Percentiles rank a stretch among this genome's conserved stretches.
These are phyloP conservation scores for Colletotrichum plurivorum DNA, from an alignment of 2,329 filamentous ascomycete species.

Conservation along the genomic window DNA sequence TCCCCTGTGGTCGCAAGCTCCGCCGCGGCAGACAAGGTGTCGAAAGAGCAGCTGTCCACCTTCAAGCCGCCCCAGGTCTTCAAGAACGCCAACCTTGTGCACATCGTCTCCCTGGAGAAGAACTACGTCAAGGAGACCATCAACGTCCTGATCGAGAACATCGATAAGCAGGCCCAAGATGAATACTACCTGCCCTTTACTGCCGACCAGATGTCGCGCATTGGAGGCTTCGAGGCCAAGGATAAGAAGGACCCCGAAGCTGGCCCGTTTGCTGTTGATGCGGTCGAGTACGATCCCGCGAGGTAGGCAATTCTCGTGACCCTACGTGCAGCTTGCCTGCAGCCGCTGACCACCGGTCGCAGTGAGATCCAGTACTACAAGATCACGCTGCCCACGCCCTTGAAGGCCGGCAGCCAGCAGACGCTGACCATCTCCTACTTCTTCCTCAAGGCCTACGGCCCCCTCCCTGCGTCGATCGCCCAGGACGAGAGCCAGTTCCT, in stretches of 20 bases:
- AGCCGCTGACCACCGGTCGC: not conserved
- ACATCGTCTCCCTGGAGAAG: slow-evolving; percentile 93
- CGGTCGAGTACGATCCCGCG: slow-evolving; percentile 74
- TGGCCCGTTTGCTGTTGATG: slow-evolving; percentile 77
- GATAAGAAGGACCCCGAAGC: slow-evolving; percentile 86
- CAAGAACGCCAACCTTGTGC: slow-evolving; percentile 92
- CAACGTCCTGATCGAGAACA: slow-evolving; percentile 95
- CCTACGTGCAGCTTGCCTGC: too few relatives aligned
- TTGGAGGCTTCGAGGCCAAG: slow-evolving; percentile 91
- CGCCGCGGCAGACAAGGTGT: slow-evolving; percentile 56
- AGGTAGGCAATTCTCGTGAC: slow-evolving; percentile 57
- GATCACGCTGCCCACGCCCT: slow-evolving; percentile 81
- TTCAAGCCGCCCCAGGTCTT: slow-evolving; percentile 93
- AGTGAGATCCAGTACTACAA: slow-evolving; percentile 87
- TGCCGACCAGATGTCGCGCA: slow-evolving; percentile 77
- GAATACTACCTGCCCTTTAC: slow-evolving; percentile 95
- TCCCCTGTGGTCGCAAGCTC: slow-evolving; percentile 59
- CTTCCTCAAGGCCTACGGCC: slow-evolving; percentile 81
- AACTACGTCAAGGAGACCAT: slow-evolving; percentile 90
- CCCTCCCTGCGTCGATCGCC: slow-evolving; percentile 85
- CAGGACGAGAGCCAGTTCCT: slow-evolving; percentile 92
- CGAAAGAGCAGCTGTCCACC: slow-evolving; percentile 70
- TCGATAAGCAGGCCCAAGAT: slow-evolving; percentile 81
- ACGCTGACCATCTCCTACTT: slow-evolving; percentile 91
- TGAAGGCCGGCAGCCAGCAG: slow-evolving; percentile 82